Percentiles rank a stretch among this genome's conserved stretches.
Evolutionary conservation across 2,329 filamentous ascomycete genomes (phyloP).

Genomic region (Alternaria longipes): DNA sequence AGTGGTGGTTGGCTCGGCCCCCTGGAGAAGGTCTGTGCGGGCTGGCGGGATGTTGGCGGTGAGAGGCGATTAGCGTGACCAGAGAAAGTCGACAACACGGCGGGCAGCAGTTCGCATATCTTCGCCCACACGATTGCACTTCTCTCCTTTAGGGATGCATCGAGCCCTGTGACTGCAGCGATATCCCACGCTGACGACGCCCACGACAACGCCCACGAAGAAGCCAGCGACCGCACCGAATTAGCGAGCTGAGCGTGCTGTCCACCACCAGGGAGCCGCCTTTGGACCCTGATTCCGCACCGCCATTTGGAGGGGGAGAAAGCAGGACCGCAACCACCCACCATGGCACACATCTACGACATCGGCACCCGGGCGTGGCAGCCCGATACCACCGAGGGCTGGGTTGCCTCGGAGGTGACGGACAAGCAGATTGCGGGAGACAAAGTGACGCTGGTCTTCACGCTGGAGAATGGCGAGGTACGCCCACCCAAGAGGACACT

Average conservation of each 20-base stretch:
- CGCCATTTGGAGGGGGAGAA: conserved; percentile 28
- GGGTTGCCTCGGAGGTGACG: conserved; percentile 94
- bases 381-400: conserved; percentile 93
- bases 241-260: conserved; percentile 32
- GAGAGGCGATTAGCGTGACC: conserved; percentile 28
- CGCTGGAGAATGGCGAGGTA: conserved; percentile 93
- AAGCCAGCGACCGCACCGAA: conserved; percentile 25
- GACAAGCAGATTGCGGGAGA: conserved; percentile 84
- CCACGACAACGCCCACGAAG: conserved; percentile 21
- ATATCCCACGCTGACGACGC: conserved; percentile 31
- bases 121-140: conserved; percentile 15
- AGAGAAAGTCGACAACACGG: conserved; percentile 31
- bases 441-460: conserved; percentile 87
- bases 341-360: conserved; percentile 94
- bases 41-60: conserved; percentile 35
- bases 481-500: conserved; percentile 4
- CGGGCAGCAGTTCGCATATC: conserved; percentile 18
- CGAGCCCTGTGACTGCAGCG: conserved; percentile 42
- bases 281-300: conserved; percentile 37
- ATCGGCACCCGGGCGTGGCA: conserved; percentile 98
- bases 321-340: conserved; percentile 21
- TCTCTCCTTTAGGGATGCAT: conserved; percentile 33
- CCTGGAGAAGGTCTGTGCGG: conserved; percentile 24
- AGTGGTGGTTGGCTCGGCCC: conserved; percentile 26
- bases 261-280: conserved; percentile 31